A percentile compares a stretch with the other conserved stretches of the same genome.
These are phyloP conservation scores for Salix dunnii DNA, from an alignment of 345 rosid species.

Conservation along the genomic window DNA sequence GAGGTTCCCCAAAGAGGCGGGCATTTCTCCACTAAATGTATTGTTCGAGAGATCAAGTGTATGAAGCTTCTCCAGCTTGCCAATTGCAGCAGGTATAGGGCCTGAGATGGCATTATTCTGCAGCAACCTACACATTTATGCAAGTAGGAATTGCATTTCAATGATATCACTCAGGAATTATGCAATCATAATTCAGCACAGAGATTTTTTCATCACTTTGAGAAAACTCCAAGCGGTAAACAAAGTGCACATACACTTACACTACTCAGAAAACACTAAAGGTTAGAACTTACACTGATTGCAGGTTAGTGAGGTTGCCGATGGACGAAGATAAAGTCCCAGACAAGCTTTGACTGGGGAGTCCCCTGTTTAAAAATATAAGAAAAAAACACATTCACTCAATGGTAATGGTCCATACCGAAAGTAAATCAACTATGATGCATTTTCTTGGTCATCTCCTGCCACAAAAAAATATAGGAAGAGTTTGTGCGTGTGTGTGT, in stretches of 20 bases:
- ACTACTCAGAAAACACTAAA: conserved; percentile 1
- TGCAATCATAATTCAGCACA: not conserved
- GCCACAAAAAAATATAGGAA: not conserved
- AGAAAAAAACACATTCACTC: not conserved
- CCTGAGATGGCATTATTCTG: conserved; percentile 92
- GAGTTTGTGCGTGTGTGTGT: not conserved
- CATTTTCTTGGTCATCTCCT: too few species aligned
- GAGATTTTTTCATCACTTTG: not conserved
- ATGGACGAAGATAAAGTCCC: conserved; percentile 83
- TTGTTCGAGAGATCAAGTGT: conserved; percentile 96
- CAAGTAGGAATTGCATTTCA: conserved; percentile 3
- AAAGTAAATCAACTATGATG: not conserved
- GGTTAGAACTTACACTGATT: conserved; percentile 67
- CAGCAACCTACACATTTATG: conserved; percentile 59
- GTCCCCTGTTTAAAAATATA: conserved; percentile 50
- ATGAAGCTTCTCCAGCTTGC: conserved; percentile 79
- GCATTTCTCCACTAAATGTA: conserved; percentile 68
- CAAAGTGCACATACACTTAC: not conserved
- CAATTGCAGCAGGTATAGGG: conserved; percentile 70
- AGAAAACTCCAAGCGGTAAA: not conserved
- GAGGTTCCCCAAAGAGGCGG: conserved; percentile 71
- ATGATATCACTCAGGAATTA: not conserved
- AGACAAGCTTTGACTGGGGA: conserved; percentile 94
- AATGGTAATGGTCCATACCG: not conserved
- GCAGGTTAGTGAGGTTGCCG: conserved; percentile 79